These are phyloP conservation scores for Pythium apleroticum DNA, from an alignment of 352 stramenopile genomes.

Conservation along the genomic window DNA sequence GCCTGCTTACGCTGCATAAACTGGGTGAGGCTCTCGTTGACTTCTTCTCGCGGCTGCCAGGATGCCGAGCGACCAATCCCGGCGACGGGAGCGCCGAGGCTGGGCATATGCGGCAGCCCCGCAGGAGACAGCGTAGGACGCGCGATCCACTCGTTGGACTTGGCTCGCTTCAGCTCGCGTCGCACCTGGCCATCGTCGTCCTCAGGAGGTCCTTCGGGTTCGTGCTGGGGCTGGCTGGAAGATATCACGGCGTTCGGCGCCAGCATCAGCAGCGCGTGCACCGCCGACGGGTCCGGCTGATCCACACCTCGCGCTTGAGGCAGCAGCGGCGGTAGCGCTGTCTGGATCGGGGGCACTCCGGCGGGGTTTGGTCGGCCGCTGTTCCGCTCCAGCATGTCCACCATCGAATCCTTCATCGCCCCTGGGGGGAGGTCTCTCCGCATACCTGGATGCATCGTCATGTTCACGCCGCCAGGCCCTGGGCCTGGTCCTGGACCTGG, in stretches of 20 bases:
- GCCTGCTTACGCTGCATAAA: conserved; percentile 27
- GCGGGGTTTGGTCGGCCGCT: background rate
- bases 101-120: conserved; percentile 9
- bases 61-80: conserved; percentile 21
- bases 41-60: conserved; percentile 19
- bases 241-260: conserved; percentile 10
- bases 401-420: background rate
- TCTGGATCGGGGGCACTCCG: conserved; percentile 14
- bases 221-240: background rate
- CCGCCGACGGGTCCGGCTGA: conserved; percentile 18
- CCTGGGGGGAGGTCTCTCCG: conserved; percentile 14
- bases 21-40: conserved; percentile 17
- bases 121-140: conserved; percentile 17
- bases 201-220: background rate
- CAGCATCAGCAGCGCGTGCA: conserved; percentile 22
- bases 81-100: conserved; percentile 6
- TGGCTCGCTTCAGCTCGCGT: conserved; percentile 24
- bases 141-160: conserved; percentile 27
- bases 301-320: conserved; percentile 10
- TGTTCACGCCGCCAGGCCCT: conserved; percentile 15
- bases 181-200: conserved; percentile 14
- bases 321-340: conserved; percentile 15
- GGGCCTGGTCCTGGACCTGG: too few relatives aligned
- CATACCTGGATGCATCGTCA: conserved; percentile 3
- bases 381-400: background rate